A percentile compares a stretch with the other conserved stretches of the same genome.
Evolutionary conservation across 2,329 filamentous ascomycete species (phyloP).

Genomic region (Fusarium floridanum): DNA sequence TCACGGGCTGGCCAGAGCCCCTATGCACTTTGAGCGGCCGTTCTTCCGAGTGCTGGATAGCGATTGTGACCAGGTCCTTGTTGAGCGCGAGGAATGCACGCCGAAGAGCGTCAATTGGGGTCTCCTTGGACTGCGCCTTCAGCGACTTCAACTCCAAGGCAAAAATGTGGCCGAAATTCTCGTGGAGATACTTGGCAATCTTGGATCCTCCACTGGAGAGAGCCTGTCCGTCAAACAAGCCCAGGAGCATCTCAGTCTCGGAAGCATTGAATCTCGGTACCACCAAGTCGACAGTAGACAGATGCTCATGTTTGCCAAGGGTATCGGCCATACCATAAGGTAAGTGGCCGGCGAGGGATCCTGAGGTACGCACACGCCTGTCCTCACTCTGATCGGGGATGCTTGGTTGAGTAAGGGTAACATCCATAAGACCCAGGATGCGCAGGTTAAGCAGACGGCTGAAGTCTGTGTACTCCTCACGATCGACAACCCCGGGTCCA

Average conservation of each 20-base stretch:
- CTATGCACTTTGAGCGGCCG: constrained; percentile 76
- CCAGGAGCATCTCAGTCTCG: constrained; percentile 89
- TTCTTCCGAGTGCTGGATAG: constrained; percentile 84
- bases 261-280: constrained; percentile 91
- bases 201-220: constrained; percentile 91
- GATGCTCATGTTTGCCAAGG: constrained; percentile 90
- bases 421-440: constrained; percentile 95
- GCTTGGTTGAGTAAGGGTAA: constrained; percentile 91
- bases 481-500: constrained; percentile 66
- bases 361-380: constrained; percentile 93
- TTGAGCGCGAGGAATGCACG: constrained; percentile 91
- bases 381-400: constrained; percentile 97
- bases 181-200: constrained; percentile 95
- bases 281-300: constrained; percentile 96
- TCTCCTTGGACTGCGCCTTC: constrained; percentile 76
- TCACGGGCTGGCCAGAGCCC: constrained; percentile 77
- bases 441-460: constrained; percentile 85
- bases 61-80: constrained; percentile 90
- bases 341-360: constrained; percentile 90
- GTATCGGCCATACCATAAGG: constrained; percentile 98
- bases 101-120: constrained; percentile 83
- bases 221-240: constrained; percentile 96
- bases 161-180: constrained; percentile 92
- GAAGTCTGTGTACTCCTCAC: constrained; percentile 85
- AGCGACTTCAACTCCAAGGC: constrained; percentile 83